Evolutionary conservation across 441 rosid species (phyloP), one percentile per base, ranked within the genome.

Genomic region (Gossypium laxum): DNA sequence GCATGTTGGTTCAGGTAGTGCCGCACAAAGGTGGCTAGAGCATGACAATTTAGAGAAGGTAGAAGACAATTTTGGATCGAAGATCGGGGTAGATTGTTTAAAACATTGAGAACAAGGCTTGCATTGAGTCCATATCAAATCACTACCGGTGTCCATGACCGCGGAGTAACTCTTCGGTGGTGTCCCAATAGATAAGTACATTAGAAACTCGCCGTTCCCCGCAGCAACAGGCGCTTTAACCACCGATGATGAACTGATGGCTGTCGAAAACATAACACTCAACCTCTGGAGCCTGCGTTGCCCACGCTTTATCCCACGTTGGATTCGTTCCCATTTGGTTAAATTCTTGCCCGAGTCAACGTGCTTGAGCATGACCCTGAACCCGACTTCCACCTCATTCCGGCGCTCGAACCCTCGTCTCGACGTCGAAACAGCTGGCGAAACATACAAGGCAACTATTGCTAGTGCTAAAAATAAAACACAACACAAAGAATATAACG

Each of bases 61-160:
- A 1, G 91, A 84, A 14, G 99, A 94, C 17, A 79, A 83, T 63
- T 43, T 64, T 0, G 99, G 99, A 69, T 94, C 88, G 14, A 90
- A 94, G 30, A 94, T 79, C 0, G 97, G 97, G 2, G 87, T 84
- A 0, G 97, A 81, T 71, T 94, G 99, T 18, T 82, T 64, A 10
- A 76, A 94, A 72, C 99, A 94, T 47, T 89, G 82, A 0, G 71
- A 67, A 19, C 99, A 94, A 3, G 98, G 97, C 82, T 90, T 81
- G 81, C 99, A 94, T 48, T 94, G 97, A 12, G 97, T 94, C 99
- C 99, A 94, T 30, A 94, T 88, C 43, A 94, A 78, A 72, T 94
- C 99, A 51, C 98, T 92, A 0, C 98, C 98, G 0, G 99, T 90
- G 70, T 94, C 98, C 73, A 92, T 26, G 19, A 94, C 90, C 1